Evolutionary conservation across 1,284 basidiomycete genomes (phyloP).

Genomic region (Ceratobasidium theobromae): DNA sequence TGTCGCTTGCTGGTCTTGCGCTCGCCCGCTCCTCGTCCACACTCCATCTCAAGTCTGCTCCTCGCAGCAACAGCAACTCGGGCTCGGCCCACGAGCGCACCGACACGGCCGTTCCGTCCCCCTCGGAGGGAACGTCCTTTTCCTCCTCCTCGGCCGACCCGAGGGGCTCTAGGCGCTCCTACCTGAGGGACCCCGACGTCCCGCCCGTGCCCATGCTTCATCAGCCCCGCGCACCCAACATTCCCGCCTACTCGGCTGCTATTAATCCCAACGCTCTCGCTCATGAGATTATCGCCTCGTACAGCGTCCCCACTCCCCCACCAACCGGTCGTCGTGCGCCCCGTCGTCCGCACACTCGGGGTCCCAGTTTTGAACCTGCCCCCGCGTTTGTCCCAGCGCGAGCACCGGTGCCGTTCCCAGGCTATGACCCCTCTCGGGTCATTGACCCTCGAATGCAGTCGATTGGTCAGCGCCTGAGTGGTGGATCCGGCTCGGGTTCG

Average conservation of each 20-base stretch:
- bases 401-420: constrained; percentile 40
- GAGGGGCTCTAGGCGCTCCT: not conserved
- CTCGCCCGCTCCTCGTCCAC: constrained; percentile 14
- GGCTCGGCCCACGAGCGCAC: constrained; percentile 25
- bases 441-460: constrained; percentile 59
- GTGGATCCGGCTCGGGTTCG: constrained; percentile 44
- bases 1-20: constrained; percentile 1
- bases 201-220: constrained; percentile 10
- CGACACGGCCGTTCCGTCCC: constrained; percentile 27
- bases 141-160: constrained; percentile 28
- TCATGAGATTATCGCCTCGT: constrained; percentile 27
- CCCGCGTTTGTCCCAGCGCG: constrained; percentile 33
- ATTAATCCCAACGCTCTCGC: constrained; percentile 19
- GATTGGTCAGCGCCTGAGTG: constrained; percentile 54
- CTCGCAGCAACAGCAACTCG: not conserved
- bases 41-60: not conserved
- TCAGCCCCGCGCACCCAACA: constrained; percentile 2
- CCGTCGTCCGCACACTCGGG: not conserved
- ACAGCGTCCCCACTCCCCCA: constrained; percentile 25
- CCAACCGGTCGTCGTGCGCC: constrained; percentile 14
- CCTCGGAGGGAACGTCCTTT: constrained; percentile 26
- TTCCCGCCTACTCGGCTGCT: not conserved
- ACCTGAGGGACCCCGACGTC: constrained; percentile 5
- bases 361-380: not conserved
- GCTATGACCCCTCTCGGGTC: constrained; percentile 56